Evolutionary conservation across 2,329 filamentous ascomycete species (phyloP).

Genomic region (Zymoseptoria ardabiliae): DNA sequence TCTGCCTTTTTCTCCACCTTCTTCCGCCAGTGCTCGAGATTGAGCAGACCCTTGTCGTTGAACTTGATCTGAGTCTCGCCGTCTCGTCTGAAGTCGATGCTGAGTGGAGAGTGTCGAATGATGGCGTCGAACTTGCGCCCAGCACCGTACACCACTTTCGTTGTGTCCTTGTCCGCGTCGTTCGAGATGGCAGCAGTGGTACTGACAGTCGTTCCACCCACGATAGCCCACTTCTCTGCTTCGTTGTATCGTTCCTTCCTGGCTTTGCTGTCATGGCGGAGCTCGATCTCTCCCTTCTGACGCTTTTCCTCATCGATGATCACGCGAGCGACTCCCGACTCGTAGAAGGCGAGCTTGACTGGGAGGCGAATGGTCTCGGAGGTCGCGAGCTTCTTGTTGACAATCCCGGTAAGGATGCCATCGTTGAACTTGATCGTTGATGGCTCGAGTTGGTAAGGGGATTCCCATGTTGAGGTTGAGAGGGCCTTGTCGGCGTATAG

Average conservation of each 20-base stretch:
- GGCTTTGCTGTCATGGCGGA: constrained; percentile 74
- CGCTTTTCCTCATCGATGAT: constrained; percentile 87
- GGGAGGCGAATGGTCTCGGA: constrained; percentile 70
- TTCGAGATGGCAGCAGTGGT: constrained; percentile 61
- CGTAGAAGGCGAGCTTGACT: constrained; percentile 77
- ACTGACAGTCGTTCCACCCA: constrained; percentile 70
- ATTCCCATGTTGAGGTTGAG: constrained; percentile 61
- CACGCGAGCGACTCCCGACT: constrained; percentile 81
- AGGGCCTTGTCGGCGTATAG: constrained; percentile 74
- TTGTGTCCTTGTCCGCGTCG: constrained; percentile 60
- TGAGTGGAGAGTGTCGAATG: constrained; percentile 75
- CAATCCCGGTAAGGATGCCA: constrained; percentile 68
- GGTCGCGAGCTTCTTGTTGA: constrained; percentile 70
- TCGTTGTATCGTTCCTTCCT: constrained; percentile 95
- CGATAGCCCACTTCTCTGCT: constrained; percentile 75
- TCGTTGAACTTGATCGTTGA: constrained; percentile 68
- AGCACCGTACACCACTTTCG: constrained; percentile 70
- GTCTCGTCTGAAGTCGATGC: constrained; percentile 78
- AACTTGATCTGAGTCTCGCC: constrained; percentile 75
- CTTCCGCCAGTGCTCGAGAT: constrained; percentile 89
- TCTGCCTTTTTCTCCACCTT: constrained; percentile 65
- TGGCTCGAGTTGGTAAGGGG: constrained; percentile 71
- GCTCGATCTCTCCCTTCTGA: constrained; percentile 77
- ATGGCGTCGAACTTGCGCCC: constrained; percentile 70
- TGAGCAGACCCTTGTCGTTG: constrained; percentile 83